A percentile compares a stretch with the other conserved stretches of the same genome.
These are phyloP conservation scores for Backusella mclennaniae DNA, from an alignment of 192 early-diverging fungal species.

Conservation along the genomic window DNA sequence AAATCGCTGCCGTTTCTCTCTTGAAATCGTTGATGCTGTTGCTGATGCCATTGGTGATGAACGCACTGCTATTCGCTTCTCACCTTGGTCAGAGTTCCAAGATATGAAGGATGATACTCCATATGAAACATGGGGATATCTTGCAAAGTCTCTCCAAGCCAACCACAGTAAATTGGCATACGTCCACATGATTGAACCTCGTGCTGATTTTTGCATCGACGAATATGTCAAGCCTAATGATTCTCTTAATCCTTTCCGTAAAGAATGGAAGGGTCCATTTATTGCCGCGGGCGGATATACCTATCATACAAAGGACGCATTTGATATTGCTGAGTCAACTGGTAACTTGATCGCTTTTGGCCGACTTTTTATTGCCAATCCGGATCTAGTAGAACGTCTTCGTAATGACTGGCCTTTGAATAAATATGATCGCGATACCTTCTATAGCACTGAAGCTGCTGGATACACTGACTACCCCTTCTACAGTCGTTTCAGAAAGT, in stretches of 20 bases:
- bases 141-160: constrained; percentile 18
- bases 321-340: constrained; percentile 10
- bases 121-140: constrained; percentile 21
- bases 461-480: constrained; percentile 40
- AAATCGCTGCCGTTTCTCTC: constrained; percentile 20
- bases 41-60: constrained; percentile 19
- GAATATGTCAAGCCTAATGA: constrained; percentile 6
- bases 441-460: constrained; percentile 13
- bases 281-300: constrained; percentile 27
- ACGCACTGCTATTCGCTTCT: constrained; percentile 30
- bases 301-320: constrained; percentile 8
- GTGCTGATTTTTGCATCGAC: constrained; percentile 1
- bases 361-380: constrained; percentile 38
- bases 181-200: constrained; percentile 28
- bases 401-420: constrained; percentile 24
- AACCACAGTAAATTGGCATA: constrained; percentile 27
- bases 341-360: constrained; percentile 32
- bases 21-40: constrained; percentile 28
- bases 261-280: constrained; percentile 14
- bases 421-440: constrained; percentile 29
- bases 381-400: constrained; percentile 33
- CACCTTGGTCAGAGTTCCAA: constrained; percentile 29
- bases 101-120: constrained; percentile 30
- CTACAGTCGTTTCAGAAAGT: not conserved
- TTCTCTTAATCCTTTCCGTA: constrained; percentile 9